Percentiles rank a stretch among this genome's conserved stretches.
These are phyloP conservation scores for Nigrograna mackinnonii DNA, from an alignment of 2,329 filamentous ascomycete species.

Conservation along the genomic window DNA sequence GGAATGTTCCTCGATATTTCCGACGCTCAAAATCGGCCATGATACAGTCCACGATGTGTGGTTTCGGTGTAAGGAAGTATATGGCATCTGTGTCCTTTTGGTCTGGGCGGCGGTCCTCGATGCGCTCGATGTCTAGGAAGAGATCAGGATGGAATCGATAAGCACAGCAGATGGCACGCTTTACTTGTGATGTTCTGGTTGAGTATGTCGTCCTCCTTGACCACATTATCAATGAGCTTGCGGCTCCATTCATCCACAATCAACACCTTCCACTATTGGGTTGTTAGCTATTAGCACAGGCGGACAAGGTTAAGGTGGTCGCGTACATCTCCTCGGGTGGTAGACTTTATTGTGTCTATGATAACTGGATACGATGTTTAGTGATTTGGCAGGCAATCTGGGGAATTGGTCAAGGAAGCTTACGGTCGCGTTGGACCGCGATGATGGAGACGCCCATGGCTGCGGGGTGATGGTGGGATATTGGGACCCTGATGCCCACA, in stretches of 20 bases:
- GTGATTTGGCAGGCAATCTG: not conserved
- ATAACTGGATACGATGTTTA: constrained; percentile 59
- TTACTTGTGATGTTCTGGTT: constrained; percentile 94
- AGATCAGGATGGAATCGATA: constrained; percentile 25
- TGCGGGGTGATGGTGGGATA: constrained; percentile 32
- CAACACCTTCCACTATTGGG: constrained; percentile 87
- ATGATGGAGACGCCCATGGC: constrained; percentile 85
- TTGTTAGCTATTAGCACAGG: constrained; percentile 20
- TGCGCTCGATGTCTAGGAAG: constrained; percentile 83
- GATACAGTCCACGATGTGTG: constrained; percentile 90
- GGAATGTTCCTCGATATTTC: constrained; percentile 76
- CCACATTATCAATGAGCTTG: constrained; percentile 85
- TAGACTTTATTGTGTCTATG: constrained; percentile 72
- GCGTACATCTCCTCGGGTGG: constrained; percentile 79
- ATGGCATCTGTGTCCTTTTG: constrained; percentile 94
- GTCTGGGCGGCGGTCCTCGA: constrained; percentile 80
- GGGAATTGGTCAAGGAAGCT: constrained; percentile 4
- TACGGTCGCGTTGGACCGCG: constrained; percentile 79
- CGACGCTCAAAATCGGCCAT: constrained; percentile 88
- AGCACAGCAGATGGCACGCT: constrained; percentile 26
- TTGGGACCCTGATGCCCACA: constrained; percentile 12
- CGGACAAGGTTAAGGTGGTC: constrained; percentile 10
- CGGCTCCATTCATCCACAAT: constrained; percentile 83
- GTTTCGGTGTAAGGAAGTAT: constrained; percentile 83
- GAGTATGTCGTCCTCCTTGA: constrained; percentile 95